phyloP scores from a whole-genome alignment of 352 stramenopile genomes.

The Pythium dissimile region DNA sequence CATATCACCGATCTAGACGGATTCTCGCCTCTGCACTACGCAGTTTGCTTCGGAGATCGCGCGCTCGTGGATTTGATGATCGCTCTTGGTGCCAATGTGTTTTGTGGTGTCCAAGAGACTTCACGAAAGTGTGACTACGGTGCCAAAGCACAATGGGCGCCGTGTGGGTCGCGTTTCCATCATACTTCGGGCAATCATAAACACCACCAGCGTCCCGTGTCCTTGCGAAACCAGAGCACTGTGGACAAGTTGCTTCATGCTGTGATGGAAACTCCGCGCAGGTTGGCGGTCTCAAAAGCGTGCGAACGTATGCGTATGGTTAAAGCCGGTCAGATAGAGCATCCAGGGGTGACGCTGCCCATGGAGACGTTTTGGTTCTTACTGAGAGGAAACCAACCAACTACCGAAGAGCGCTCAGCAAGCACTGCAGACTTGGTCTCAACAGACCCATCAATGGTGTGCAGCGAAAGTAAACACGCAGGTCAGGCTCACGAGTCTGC shows the following conservation, averaged over 20 bases:
- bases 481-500: neutral
- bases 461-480: too few species aligned
- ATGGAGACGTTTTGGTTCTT: slow-evolving; percentile 26
- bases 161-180: slow-evolving; percentile 29
- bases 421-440: too few species aligned
- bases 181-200: neutral
- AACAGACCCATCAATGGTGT: too few species aligned
- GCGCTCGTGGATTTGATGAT: slow-evolving; percentile 42
- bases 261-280: too few species aligned
- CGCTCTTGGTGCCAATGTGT: slow-evolving; percentile 31
- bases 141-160: slow-evolving; percentile 31
- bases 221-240: too few species aligned
- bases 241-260: too few species aligned
- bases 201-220: too few species aligned
- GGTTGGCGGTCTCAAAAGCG: neutral
- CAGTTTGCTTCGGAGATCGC: slow-evolving; percentile 31
- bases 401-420: neutral
- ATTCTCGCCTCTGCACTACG: slow-evolving; percentile 41
- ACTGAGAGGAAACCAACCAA: neutral
- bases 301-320: slow-evolving; percentile 15
- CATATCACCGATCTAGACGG: slow-evolving; percentile 41
- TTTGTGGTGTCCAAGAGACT: neutral
- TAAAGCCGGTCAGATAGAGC: slow-evolving; percentile 8
- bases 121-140: neutral
- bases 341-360: neutral